phyloP scores from a whole-genome alignment of 2,329 filamentous ascomycete genomes.

The Exophiala sideris region DNA sequence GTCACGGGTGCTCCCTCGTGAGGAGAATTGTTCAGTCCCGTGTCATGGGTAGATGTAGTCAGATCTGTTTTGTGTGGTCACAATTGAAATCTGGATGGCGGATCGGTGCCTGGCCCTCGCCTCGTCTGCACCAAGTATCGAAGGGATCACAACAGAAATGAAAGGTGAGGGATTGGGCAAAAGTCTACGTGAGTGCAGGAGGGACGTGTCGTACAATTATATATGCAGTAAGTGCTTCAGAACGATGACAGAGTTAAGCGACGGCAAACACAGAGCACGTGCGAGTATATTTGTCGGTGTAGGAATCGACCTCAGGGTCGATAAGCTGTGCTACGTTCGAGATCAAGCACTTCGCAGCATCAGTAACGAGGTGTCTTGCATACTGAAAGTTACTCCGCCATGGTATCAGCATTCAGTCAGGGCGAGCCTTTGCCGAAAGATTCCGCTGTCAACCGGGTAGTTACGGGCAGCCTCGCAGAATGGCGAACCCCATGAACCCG shows the following conservation, averaged over 20 bases:
- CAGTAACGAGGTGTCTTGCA: too few relatives aligned
- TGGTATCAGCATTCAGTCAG: background rate
- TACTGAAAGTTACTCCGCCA: too few relatives aligned
- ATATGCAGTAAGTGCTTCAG: conserved; percentile 10
- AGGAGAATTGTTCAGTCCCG: too few relatives aligned
- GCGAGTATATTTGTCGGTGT: background rate
- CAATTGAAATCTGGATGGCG: too few relatives aligned
- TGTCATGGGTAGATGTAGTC: too few relatives aligned
- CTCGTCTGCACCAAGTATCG: background rate
- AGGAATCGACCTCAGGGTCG: background rate
- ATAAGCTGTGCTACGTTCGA: background rate
- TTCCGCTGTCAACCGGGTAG: conserved; percentile 11
- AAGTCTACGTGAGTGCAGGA: background rate
- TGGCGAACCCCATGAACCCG: background rate
- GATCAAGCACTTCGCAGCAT: too few relatives aligned
- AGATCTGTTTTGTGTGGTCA: too few relatives aligned
- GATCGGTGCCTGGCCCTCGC: too few relatives aligned
- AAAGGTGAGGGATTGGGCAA: background rate
- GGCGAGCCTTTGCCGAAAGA: conserved; percentile 9
- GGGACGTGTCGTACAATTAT: background rate
- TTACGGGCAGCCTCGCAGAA: conserved; percentile 14
- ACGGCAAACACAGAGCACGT: background rate
- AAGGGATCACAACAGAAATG: background rate
- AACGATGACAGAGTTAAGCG: background rate
- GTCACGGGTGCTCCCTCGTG: background rate